Evolutionary conservation across 1,284 basidiomycete genomes (phyloP).

Genomic region (Leccinum pachyderme): DNA sequence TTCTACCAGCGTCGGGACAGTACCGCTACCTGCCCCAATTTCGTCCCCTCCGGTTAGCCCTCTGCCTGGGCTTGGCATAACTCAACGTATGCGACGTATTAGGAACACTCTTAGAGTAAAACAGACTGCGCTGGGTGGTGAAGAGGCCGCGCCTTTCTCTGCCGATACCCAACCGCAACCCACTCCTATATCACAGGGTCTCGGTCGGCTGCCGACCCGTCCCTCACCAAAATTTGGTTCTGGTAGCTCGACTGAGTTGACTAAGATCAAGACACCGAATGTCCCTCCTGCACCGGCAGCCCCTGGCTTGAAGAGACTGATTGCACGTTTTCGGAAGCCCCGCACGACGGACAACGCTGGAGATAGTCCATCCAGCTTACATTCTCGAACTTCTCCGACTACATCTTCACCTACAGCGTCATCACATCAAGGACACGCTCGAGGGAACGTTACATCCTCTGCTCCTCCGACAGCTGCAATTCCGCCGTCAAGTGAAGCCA

Average conservation of each 20-base stretch:
- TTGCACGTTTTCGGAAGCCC: conserved; percentile 73
- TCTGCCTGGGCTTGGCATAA: conserved; percentile 48
- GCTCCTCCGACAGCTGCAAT: conserved; percentile 6
- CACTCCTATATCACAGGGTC: conserved; percentile 35
- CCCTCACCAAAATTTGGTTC: conserved; percentile 35
- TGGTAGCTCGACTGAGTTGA: conserved; percentile 50
- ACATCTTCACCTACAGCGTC: conserved; percentile 32
- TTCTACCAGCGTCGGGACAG: conserved; percentile 72
- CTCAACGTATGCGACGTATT: conserved; percentile 67
- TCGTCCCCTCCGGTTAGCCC: conserved; percentile 27
- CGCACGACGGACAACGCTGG: conserved; percentile 38
- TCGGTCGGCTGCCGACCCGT: conserved; percentile 40
- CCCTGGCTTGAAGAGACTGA: conserved; percentile 74
- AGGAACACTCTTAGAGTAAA: conserved; percentile 69
- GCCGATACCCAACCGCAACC: conserved; percentile 40
- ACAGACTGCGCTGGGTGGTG: conserved; percentile 44
- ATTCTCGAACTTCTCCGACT: conserved; percentile 32
- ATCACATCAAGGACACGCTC: conserved; percentile 32
- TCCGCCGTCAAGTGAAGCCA: conserved; percentile 13
- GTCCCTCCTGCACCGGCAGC: conserved; percentile 66
- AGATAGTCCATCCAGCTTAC: conserved; percentile 33
- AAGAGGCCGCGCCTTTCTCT: conserved; percentile 50
- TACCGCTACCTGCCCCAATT: conserved; percentile 55
- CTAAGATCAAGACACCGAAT: conserved; percentile 49
- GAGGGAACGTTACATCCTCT: conserved; percentile 20